Base-by-base conservation (phyloP, 2,329 filamentous ascomycete genomes). In the Didymella sp. region DNA sequence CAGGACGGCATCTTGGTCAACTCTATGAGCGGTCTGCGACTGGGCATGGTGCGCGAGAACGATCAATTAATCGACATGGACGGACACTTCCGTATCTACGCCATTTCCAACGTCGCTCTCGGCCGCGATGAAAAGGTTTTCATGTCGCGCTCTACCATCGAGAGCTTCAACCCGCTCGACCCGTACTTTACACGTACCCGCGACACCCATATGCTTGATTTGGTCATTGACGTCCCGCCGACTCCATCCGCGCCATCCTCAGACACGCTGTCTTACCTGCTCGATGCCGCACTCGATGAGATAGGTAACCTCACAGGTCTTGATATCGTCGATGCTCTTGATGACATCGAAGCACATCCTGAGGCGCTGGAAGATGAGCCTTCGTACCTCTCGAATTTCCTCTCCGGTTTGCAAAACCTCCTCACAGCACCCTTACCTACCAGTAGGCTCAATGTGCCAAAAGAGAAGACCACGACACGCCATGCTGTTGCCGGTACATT, bases 121-220 rank as follows among this genome's bases (percentile, higher is more conserved):
- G 94, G 94, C 4, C 88, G 90, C 44, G 92, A 98, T 70, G 94
- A 98, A 76, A 90, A 89, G 62, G 87, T 97, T 19, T 90, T 91
- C 71, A 85, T 98, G 61, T 84, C 89, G 43, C 86, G 89, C 22
- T 87, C 92, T 56, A 85, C 94, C 0, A 69, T 82, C 37, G 72
- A 77, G 24, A 87, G 92, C 25, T 86, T 89, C 55, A 88, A 90
- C 62, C 84, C 92, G 31, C 85, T 86, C 21, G 94, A 97, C 75
- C 90, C 92, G 13, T 88, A 93, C 55, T 97, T 97, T 74, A 90
- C 88, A 9, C 85, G 91, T 25, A 82, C 93, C 24, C 86, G 90
- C 43, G 91, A 96, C 68, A 77, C 85, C 4, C 82, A 89, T 53
- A 84, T 88, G 60, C 80, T 96, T 47, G 91, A 96, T 65, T 76